These are phyloP conservation scores for Candida ovalis DNA, from an alignment of 805 yeast genomes.

Conservation along the genomic window DNA sequence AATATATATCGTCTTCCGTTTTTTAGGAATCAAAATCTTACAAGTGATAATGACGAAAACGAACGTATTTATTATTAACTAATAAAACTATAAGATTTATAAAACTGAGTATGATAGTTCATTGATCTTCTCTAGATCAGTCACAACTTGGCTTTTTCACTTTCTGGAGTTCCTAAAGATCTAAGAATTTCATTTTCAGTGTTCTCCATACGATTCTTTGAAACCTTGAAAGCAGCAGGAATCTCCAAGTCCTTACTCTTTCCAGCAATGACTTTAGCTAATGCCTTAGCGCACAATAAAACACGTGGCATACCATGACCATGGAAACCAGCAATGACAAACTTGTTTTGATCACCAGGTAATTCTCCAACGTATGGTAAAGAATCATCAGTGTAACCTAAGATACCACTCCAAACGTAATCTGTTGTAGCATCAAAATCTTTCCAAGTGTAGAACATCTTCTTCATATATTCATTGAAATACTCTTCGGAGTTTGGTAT, in stretches of 20 bases:
- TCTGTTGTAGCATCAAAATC: conserved; percentile 21
- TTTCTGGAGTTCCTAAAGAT: not conserved
- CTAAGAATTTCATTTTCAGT: conserved; percentile 10
- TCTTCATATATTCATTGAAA: conserved; percentile 30
- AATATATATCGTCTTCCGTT: no score
- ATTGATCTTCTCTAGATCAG: not conserved
- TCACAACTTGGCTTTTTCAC: not conserved
- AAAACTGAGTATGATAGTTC: not conserved
- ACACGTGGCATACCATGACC: conserved; percentile 51
- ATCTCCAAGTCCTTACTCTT: conserved; percentile 6
- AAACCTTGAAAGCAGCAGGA: conserved; percentile 11
- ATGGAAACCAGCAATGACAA: conserved; percentile 40
- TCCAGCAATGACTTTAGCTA: conserved; percentile 2
- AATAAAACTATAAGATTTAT: no score
- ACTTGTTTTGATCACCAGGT: conserved; percentile 25
- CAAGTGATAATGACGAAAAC: no score
- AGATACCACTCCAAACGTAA: conserved; percentile 40
- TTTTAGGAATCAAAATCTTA: no score
- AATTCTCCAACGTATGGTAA: conserved; percentile 42
- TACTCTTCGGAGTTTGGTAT: conserved; percentile 21
- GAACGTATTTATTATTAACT: no score
- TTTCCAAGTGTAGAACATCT: conserved; percentile 31
- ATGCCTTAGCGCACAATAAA: conserved; percentile 30
- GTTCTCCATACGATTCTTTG: conserved; percentile 8
- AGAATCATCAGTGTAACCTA: conserved; percentile 39